Evolutionary conservation across 495 filamentous ascomycete genomes (phyloP), one percentile per base, ranked within the genome.

Genomic region (Cenococcum geophilum): DNA sequence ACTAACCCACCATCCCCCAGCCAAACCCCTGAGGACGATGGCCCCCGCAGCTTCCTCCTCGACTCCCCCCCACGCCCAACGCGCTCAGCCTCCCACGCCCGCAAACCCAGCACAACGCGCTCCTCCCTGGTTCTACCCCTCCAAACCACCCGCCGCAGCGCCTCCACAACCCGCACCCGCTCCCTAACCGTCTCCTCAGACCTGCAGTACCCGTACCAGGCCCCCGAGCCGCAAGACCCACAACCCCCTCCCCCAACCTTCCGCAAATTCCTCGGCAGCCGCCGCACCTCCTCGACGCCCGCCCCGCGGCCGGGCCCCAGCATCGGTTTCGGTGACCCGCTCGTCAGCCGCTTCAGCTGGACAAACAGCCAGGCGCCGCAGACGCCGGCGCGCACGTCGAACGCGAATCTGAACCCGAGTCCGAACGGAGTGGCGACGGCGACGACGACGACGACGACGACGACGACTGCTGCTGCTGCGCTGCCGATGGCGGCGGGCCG

Each of bases 331-430:
- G 63, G n/a, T n/a, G n/a, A 49, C 2, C 54, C 43, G 4, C 62
- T 59, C 43, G 42, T 63, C 11, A 63, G 59, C 45, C 57, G 65
- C 36, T 70, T 70, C 59, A 65, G 62, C 60, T 70, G 68, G 68
- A 70, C 68, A 14, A 68, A 70, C 37, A 60, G 58, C 4, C 59
- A 70, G 8, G 66, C 65, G 11, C 63, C 68, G 22, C 58, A 61
- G 32, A 70, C 68, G 45, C 68, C 68, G 9, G 58, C 5, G 20
- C 65, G 61, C 27, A 61, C 45, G 45, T 22, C 45, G 18, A 16
- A 16, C 6, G 5, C 6, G 48, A 51, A 18, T 10, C 21, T 23
- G 2, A 23, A n/a, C n/a, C n/a, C 48, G 21, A 2, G n/a, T 5
- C 48, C 48, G 3, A 14, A 18, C n/a, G n/a, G n/a, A n/a, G n/a